Conservation (phyloP, 106 monocot species). For the Triglochin maritima region DNA sequence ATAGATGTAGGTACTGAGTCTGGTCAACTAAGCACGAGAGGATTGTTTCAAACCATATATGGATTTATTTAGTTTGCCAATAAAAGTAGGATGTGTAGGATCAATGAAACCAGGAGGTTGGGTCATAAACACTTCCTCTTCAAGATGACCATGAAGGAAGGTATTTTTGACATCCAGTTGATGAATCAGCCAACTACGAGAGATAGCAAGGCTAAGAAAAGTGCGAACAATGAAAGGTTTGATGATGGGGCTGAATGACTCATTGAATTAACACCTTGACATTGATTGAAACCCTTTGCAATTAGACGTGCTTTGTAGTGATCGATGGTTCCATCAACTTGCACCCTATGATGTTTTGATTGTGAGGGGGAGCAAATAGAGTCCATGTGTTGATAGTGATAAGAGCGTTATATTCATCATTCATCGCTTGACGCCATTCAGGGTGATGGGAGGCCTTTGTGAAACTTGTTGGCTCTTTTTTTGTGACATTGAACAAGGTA, state of each 20-base stretch:
- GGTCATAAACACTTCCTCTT: constrained; percentile 1
- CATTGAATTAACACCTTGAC: constrained; percentile 4
- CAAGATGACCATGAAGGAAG: constrained; percentile 1
- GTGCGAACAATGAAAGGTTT: not conserved
- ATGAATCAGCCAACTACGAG: not conserved
- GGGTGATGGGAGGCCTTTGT: not conserved
- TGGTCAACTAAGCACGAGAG: not conserved
- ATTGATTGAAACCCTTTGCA: constrained; percentile 8
- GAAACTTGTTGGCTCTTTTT: not conserved
- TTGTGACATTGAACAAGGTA: too few species aligned
- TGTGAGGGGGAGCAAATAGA: not conserved
- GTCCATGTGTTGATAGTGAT: not conserved
- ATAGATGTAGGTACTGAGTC: not conserved
- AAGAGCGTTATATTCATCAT: not conserved
- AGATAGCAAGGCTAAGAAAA: not conserved
- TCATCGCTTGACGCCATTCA: not conserved
- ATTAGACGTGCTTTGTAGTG: too few species aligned
- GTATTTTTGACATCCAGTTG: not conserved
- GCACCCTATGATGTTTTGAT: not conserved
- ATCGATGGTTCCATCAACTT: constrained; percentile 5
- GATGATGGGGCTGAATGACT: not conserved
- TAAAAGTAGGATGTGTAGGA: not conserved
- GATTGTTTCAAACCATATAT: constrained; percentile 10
- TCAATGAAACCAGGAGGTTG: constrained; percentile 7
- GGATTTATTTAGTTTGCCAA: not conserved